A percentile compares a stretch with the other conserved stretches of the same genome.
These are phyloP conservation scores for Pseudogymnoascus sp. DNA, from an alignment of 2,329 filamentous ascomycete species.

Conservation along the genomic window DNA sequence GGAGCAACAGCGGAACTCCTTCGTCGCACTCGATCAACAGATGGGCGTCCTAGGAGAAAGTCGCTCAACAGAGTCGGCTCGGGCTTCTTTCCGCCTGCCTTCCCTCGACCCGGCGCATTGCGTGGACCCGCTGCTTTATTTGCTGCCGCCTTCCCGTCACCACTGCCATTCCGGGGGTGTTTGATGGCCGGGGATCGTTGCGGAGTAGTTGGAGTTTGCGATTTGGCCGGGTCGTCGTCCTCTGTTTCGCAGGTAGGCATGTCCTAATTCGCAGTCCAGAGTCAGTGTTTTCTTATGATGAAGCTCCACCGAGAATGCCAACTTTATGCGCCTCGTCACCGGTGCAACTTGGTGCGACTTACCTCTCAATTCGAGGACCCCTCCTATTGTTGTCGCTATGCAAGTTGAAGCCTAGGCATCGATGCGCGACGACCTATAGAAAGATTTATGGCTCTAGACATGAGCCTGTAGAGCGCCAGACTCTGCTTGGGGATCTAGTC, in stretches of 20 bases:
- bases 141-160: conserved; percentile 15
- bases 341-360: not conserved
- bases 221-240: conserved; percentile 10
- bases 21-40: conserved; percentile 47
- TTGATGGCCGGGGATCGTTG: conserved; percentile 15
- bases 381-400: not conserved
- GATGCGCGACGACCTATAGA: not conserved
- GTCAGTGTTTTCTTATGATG: not conserved
- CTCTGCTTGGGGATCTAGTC: not conserved
- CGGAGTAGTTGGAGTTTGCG: conserved; percentile 12
- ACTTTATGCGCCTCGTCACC: not conserved
- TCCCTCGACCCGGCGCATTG: conserved; percentile 21
- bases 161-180: conserved; percentile 17
- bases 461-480: conserved; percentile 2
- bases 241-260: conserved; percentile 6
- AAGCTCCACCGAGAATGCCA: not conserved
- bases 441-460: not conserved
- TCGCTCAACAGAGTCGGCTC: conserved; percentile 46
- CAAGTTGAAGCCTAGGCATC: not conserved
- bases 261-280: conserved; percentile 4
- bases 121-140: conserved; percentile 19
- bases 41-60: conserved; percentile 49
- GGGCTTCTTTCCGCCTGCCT: conserved; percentile 17
- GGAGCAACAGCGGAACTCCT: conserved; percentile 48
- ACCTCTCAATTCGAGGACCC: conserved; percentile 3